Evolutionary conservation across 768 basidiomycete species (phyloP).

Genomic region (Pleurotus pulmonarius): DNA sequence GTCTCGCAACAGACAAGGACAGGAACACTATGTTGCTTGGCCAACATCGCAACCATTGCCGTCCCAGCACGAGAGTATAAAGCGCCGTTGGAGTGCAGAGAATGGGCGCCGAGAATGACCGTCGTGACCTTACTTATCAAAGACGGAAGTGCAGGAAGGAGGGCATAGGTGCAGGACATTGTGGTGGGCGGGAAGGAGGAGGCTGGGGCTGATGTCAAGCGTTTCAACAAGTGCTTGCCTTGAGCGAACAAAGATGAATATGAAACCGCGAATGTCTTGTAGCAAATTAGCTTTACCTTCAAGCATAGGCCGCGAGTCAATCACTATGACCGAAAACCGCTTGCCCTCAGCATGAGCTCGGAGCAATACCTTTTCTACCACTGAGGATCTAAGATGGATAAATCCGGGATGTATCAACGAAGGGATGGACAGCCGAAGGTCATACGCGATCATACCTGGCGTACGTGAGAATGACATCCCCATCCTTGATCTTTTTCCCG

Average conservation of each 20-base stretch:
- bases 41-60: constrained; percentile 95
- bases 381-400: constrained; percentile 65
- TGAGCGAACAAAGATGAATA: not conserved
- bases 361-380: constrained; percentile 87
- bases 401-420: not conserved
- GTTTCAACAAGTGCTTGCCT: constrained; percentile 79
- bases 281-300: constrained; percentile 54
- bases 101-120: constrained; percentile 90
- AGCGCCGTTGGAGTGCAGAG: constrained; percentile 91
- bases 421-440: not conserved
- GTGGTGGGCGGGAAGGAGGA: constrained; percentile 24
- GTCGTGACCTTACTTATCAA: constrained; percentile 79
- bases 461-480: constrained; percentile 90
- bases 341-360: constrained; percentile 72
- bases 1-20: constrained; percentile 98
- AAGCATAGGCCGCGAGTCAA: constrained; percentile 91
- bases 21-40: constrained; percentile 82
- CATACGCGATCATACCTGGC: constrained; percentile 56
- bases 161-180: constrained; percentile 86
- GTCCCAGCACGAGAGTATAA: constrained; percentile 94
- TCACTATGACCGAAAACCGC: constrained; percentile 84
- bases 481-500: constrained; percentile 90
- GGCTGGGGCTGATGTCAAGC: constrained; percentile 52
- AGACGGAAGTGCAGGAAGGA: constrained; percentile 82
- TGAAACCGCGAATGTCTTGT: too few species aligned